phyloP scores from a whole-genome alignment of 2,329 filamentous ascomycete genomes.

The Alternaria solani region DNA sequence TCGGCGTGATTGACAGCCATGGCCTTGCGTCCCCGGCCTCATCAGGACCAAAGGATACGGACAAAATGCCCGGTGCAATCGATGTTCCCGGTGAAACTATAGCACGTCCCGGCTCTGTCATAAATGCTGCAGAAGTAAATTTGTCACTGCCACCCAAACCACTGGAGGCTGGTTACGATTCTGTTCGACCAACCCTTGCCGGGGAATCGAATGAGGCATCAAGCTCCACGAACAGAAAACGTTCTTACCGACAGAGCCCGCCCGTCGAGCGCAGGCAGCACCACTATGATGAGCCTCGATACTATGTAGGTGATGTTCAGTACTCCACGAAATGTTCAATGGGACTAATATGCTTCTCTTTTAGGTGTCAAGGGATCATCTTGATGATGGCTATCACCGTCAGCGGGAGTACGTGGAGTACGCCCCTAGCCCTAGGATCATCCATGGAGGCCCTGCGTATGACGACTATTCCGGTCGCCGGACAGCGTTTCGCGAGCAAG shows the following conservation, averaged over 20 bases:
- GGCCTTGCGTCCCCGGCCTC: constrained; percentile 37
- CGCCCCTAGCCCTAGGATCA: constrained; percentile 38
- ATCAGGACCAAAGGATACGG: constrained; percentile 42
- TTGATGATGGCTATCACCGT: constrained; percentile 40
- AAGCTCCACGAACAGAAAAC: constrained; percentile 29
- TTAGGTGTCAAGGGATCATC: constrained; percentile 39
- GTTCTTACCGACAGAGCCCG: constrained; percentile 35
- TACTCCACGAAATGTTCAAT: constrained; percentile 5
- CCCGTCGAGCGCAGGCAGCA: constrained; percentile 39
- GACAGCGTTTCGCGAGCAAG: constrained; percentile 44
- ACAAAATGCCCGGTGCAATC: constrained; percentile 28
- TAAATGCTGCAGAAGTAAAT: constrained; percentile 35
- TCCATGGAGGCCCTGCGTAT: constrained; percentile 38
- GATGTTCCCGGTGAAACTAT: constrained; percentile 27
- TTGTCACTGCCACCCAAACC: constrained; percentile 44
- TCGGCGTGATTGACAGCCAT: constrained; percentile 48
- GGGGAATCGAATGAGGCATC: constrained; percentile 25
- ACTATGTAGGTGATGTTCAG: constrained; percentile 44
- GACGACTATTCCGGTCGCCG: constrained; percentile 43
- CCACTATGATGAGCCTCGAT: constrained; percentile 42
- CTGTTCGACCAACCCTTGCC: constrained; percentile 50
- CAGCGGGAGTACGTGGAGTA: constrained; percentile 43
- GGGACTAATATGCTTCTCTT: constrained; percentile 25
- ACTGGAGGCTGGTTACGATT: constrained; percentile 60
- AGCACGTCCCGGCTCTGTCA: constrained; percentile 32